Evolutionary conservation across 1,139 yeast genomes (phyloP), one percentile per base, ranked within the genome.

Genomic region (Diutina pseudorugosa): DNA sequence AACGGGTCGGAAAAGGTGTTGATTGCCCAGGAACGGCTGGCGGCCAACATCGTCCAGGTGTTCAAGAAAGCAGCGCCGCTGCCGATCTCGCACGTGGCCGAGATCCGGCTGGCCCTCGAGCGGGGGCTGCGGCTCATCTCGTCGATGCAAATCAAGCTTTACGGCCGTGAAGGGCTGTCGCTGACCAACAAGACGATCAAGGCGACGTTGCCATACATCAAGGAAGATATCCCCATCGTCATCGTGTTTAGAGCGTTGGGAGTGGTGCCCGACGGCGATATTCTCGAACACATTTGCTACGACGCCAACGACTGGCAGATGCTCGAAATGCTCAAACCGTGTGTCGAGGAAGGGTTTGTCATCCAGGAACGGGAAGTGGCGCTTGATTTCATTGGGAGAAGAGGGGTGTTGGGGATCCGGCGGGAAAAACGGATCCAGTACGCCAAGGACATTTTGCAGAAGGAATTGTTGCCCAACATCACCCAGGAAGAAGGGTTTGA

Each of bases 271-370:
- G 99, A 93, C 74, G 98, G 98, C 67, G 99, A 94, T 73, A 94
- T 93, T 63, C 75, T 94, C 61, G 98, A 93, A 69, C 98, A 93
- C 68, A 93, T 93, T 55, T 94, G 98, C 73, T 94, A 91, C 67
- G 99, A 93, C 69, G 91, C 91, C 55, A 87, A 85, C 60, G 99
- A 93, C 73, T 91, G 98, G 96, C 98, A 93, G 71, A 94, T 94
- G 98, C 79, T 93, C 70, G 99, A 94, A 72, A 89, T 93, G 95
- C 78, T 94, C 65, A 94, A 93, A 67, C 98, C 99, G 4, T 93
- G 98, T 79, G 95, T 94, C 57, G 99, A 94, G 69, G 98, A 94
- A 73, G 98, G 97, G 54, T 94, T 93, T 68, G 95, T 93, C 52
- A 91, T 94, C 57, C 98, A 94, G 72, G 98, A 94, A 66, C 84